A percentile compares a stretch with the other conserved stretches of the same genome.
phyloP scores from a whole-genome alignment of 78 protist species.

The Corallochytrium limacisporum region DNA sequence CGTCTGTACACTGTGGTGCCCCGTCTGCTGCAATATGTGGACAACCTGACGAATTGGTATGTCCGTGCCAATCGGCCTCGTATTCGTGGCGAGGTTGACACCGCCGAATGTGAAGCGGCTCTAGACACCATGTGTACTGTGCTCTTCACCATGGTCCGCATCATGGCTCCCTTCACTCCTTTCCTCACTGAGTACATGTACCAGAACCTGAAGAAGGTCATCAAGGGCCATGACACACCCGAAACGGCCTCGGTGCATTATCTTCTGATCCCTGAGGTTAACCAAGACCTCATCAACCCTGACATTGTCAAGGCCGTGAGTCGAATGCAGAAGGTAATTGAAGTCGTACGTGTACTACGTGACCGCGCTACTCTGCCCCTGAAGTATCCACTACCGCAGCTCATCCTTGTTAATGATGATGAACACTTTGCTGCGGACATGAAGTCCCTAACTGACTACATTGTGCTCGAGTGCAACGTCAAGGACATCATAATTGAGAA shows the following conservation, averaged over 20 bases:
- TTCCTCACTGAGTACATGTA: slow-evolving; percentile 89
- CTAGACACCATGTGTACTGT: slow-evolving; percentile 66
- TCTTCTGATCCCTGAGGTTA: slow-evolving; percentile 44
- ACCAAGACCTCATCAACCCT: slow-evolving; percentile 28
- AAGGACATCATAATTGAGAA: slow-evolving; percentile 7
- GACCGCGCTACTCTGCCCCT: slow-evolving; percentile 59
- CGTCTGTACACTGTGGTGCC: slow-evolving; percentile 98
- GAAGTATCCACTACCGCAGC: slow-evolving; percentile 43
- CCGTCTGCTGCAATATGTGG: slow-evolving; percentile 61
- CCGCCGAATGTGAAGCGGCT: slow-evolving; percentile 39
- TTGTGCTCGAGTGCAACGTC: slow-evolving; percentile 43
- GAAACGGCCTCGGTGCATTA: slow-evolving; percentile 86
- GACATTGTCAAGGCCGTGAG: slow-evolving; percentile 43
- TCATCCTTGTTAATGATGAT: slow-evolving; percentile 28
- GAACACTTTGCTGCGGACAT: slow-evolving; percentile 29
- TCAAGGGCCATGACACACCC: too few species aligned
- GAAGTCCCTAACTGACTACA: slow-evolving; percentile 29
- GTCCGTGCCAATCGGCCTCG: slow-evolving; percentile 75
- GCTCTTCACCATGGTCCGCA: slow-evolving; percentile 42
- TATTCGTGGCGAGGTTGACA: slow-evolving; percentile 43
- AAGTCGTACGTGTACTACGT: slow-evolving; percentile 59
- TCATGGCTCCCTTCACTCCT: slow-evolving; percentile 99
- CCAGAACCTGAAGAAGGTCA: slow-evolving; percentile 45
- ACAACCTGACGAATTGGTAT: slow-evolving; percentile 92
- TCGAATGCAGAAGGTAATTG: slow-evolving; percentile 74